Base-by-base conservation (phyloP, 495 filamentous ascomycete species). In the Tuber microsphaerosporum region DNA sequence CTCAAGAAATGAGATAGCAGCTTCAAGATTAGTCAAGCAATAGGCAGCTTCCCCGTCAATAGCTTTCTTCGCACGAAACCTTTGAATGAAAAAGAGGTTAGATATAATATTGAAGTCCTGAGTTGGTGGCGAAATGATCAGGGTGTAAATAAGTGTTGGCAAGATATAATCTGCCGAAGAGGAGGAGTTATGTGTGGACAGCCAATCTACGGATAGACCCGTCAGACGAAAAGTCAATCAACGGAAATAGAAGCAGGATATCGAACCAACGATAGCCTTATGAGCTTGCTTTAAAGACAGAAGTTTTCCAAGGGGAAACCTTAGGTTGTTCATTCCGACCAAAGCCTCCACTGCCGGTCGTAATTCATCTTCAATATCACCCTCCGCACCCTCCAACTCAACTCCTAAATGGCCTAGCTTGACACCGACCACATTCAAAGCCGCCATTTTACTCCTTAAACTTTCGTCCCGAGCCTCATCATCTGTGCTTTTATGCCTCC, bases 121-220 rank as follows among this genome's bases (percentile, higher is more conserved):
- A 83, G 94, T 91, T 0, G 94, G 91, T 14, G 93, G 92, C 39
- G 92, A 93, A 8, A 93, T 96, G 82, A 98, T 93, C 68, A 99
- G 88, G 1, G 93, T 92, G 83, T 95, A 98, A 74, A 99, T 99
- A 71, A 99, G 87, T 78, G 96, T 97, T 0, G 95, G 95, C 79
- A 99, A 89, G 72, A 99, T 94, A 83, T 97, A 94, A 81, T 99
- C 95, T 2, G 95, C 95, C 10, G 94, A 97, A 0, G 95, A 97
- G 2, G 94, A 94, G 19, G 96, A 91, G 81, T 76, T 89, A 85
- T 69, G 90, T 12, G 73, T 78, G 26, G 81, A 78, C 26, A 83
- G 43, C 74, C 78, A 82, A 74, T 83, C 81, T 83, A 20, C 26
- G 42, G 16, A n/a, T 9, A 26, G n/a, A 16, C 7, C 51, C n/a